phyloP scores from a whole-genome alignment of 163 green algal genomes.

The Trebouxia gelatinosa region DNA sequence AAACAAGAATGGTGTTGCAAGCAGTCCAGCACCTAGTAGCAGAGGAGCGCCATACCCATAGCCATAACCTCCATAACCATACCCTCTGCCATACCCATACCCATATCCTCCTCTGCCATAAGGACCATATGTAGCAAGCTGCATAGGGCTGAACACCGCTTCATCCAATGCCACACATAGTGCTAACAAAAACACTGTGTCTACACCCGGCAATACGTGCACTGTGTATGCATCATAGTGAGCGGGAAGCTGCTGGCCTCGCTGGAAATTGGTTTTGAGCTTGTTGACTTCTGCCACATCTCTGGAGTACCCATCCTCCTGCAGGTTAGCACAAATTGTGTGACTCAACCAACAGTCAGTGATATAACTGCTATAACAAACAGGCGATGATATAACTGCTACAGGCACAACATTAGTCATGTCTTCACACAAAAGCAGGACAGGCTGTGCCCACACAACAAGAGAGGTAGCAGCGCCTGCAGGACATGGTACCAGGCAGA shows the following conservation, averaged over 20 bases:
- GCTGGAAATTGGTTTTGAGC: neutral
- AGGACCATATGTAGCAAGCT: neutral
- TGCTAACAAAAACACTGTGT: conserved; percentile 15
- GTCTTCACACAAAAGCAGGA: neutral
- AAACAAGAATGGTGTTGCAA: neutral
- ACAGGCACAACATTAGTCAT: no score
- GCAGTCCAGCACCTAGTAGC: conserved; percentile 4
- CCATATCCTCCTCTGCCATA: neutral
- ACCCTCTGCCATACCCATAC: neutral
- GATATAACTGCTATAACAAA: no score
- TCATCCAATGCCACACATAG: conserved; percentile 10
- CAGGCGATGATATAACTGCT: no score
- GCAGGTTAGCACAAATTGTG: neutral
- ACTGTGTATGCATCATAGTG: conserved; percentile 15
- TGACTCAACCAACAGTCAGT: neutral
- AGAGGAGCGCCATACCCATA: conserved; percentile 14
- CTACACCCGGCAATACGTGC: neutral
- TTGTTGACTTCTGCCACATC: conserved; percentile 12
- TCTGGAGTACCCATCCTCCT: conserved; percentile 18
- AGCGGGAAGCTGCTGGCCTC: neutral
- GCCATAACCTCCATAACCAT: conserved; percentile 18
- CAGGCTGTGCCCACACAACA: neutral
- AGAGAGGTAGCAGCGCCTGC: neutral
- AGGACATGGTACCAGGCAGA: neutral
- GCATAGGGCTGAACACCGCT: neutral